Conservation (phyloP, 1,284 basidiomycete species). For the Austroboletus novae-zelandiae region DNA sequence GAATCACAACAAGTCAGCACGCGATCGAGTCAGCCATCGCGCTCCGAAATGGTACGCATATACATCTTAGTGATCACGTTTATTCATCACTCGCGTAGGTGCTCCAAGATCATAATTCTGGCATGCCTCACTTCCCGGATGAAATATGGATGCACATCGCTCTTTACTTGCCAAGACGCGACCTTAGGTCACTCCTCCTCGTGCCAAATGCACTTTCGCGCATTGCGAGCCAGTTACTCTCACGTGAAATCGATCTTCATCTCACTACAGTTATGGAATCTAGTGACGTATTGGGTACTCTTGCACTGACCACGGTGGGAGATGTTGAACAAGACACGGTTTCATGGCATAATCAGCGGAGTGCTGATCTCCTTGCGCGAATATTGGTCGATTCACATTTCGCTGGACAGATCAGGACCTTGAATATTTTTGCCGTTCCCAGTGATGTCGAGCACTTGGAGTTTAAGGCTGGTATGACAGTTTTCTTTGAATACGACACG, state of each 20-base stretch:
- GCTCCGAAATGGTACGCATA: no score
- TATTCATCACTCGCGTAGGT: no score
- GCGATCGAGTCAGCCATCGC: no score
- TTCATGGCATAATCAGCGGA: background rate
- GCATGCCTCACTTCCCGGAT: no score
- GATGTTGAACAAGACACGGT: background rate
- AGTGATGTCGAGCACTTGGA: no score
- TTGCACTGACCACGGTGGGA: no score
- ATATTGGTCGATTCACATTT: background rate
- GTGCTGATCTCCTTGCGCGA: background rate
- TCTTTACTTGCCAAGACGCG: no score
- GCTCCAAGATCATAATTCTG: no score
- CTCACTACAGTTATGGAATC: background rate
- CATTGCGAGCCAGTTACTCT: background rate
- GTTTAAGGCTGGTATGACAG: background rate
- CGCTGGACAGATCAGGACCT: background rate
- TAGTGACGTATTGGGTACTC: background rate
- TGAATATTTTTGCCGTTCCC: background rate
- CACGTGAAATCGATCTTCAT: background rate
- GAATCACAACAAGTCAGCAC: no score
- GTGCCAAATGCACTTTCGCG: background rate
- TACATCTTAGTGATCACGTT: no score
- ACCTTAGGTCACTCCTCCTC: background rate
- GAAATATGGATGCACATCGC: no score
- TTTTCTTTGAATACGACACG: background rate